Base-by-base conservation (phyloP, 106 monocot species). In the Cymbidium sinense region DNA sequence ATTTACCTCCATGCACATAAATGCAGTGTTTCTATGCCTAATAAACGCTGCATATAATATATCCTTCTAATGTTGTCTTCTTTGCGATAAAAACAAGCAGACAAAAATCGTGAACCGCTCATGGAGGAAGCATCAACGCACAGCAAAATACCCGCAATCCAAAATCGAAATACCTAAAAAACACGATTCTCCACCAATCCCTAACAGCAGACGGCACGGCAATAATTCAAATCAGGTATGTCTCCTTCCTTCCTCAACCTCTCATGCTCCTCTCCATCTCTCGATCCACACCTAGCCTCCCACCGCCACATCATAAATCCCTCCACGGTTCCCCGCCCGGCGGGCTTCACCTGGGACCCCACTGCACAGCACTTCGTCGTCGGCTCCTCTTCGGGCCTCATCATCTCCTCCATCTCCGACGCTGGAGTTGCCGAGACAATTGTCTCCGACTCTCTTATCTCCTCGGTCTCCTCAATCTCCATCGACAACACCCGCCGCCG, bases 361-460 rank as follows among this genome's bases (percentile, higher is more conserved):
- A 31, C 83, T 70, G 79, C 81, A 23, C 88, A 93, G 78, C 93
- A 95, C 88, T 93, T 93, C 86, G 82, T 95, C 85, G 78, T 96
- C 78, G 87, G 82, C 11, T 86, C 88, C 79, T 35, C 43, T 75
- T 11, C 36, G 31, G 11, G 62, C 73, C 83, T 76, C 33, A 25
- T 79, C 64, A 78, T 88, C 23, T 75, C 75, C 70, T 78, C 91
- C 84, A 73, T 95, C 79, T 95, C 95, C 78, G 95, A 95, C 83
- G 95, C 95, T 51, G 89, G 91, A 69, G 85, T 89, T 79, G 50
- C 85, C 54, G 77, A 88, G 70, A 34, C 84, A 69, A 50, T 91
- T 72, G 69, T 83, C 79, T 76, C 81, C 71, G 82, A 86, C 35
- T 25, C 73, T 30, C 28, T 29, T 77, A 81, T 82, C 70, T 79